Percentiles rank a stretch among this genome's conserved stretches.
These are phyloP conservation scores for Elasticomyces elasticus DNA, from an alignment of 495 filamentous ascomycete species.

Conservation along the genomic window DNA sequence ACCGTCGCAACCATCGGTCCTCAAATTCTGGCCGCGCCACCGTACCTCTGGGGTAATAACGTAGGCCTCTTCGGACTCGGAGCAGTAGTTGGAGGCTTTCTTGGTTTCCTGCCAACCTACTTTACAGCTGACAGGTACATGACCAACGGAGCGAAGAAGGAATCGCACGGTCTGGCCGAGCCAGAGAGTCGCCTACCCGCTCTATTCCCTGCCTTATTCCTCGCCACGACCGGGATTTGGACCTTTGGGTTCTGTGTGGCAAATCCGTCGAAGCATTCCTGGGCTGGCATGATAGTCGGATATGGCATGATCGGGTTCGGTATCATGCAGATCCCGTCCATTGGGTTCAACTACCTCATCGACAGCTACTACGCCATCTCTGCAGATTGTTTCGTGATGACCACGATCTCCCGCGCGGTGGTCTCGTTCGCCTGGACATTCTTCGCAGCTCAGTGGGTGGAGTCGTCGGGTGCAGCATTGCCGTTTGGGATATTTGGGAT, in stretches of 20 bases:
- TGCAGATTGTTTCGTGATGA: conserved; percentile 28
- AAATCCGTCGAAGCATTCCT: conserved; percentile 20
- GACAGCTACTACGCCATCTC: conserved; percentile 26
- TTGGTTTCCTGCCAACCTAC: conserved; percentile 23
- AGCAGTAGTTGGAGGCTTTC: conserved; percentile 18
- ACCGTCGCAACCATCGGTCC: conserved; percentile 24
- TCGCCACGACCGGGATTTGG: conserved; percentile 24
- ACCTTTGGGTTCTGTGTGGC: conserved; percentile 25
- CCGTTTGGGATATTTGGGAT: conserved; percentile 31
- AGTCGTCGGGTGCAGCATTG: conserved; percentile 16
- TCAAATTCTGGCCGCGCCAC: conserved; percentile 23
- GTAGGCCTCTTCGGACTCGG: conserved; percentile 24
- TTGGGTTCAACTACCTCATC: conserved; percentile 31
- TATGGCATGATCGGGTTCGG: conserved; percentile 26
- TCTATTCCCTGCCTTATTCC: conserved; percentile 22
- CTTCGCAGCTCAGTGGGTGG: conserved; percentile 24
- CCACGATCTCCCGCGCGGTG: conserved; percentile 23
- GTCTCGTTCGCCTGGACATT: conserved; percentile 29
- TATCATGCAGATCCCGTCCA: conserved; percentile 27
- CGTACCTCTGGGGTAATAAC: conserved; percentile 26
- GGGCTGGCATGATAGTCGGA: conserved; percentile 25
- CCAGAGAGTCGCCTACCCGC: conserved; percentile 24
- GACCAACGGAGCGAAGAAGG: conserved; percentile 18
- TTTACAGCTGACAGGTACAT: conserved; percentile 20
- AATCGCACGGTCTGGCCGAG: conserved; percentile 24